Evolutionary conservation across 2,329 filamentous ascomycete species (phyloP).

Genomic region (Pseudogymnoascus sp.): DNA sequence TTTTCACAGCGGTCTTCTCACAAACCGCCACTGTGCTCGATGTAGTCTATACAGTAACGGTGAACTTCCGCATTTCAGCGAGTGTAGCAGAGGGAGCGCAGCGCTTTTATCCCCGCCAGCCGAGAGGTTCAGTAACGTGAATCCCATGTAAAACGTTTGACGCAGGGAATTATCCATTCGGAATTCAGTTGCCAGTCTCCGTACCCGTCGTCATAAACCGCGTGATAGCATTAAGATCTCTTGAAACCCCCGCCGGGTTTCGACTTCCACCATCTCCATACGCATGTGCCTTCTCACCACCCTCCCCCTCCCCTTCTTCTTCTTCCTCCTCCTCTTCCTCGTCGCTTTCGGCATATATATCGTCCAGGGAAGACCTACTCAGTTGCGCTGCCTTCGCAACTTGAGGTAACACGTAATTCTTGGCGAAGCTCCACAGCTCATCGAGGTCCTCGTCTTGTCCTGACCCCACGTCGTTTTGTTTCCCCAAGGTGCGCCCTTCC

Average conservation of each 20-base stretch:
- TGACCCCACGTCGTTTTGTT: conserved; percentile 20
- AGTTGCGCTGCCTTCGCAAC: conserved; percentile 29
- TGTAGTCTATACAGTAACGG: not conserved
- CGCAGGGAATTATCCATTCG: not conserved
- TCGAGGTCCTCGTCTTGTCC: conserved; percentile 36
- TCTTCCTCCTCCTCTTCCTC: conserved; percentile 22
- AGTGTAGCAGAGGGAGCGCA: not conserved
- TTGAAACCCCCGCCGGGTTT: not conserved
- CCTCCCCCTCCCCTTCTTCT: conserved; percentile 21
- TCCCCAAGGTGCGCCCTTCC: conserved; percentile 45
- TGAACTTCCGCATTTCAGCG: not conserved
- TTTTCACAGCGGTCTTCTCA: not conserved
- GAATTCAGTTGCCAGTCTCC: not conserved
- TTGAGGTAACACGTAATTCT: conserved; percentile 35
- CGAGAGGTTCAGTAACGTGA: not conserved
- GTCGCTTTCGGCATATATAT: conserved; percentile 25
- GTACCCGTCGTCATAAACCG: conserved; percentile 6
- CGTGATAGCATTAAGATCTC: not conserved
- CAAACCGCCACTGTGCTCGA: not conserved
- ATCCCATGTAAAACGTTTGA: not conserved
- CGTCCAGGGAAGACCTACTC: conserved; percentile 34
- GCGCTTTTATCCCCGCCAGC: not conserved
- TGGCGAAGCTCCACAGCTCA: conserved; percentile 44
- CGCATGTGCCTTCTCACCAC: conserved; percentile 34
- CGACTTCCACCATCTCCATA: conserved; percentile 25